These are phyloP conservation scores for barrel medic (Medicago truncatula) DNA, from an alignment of 306 rosid species.

Conservation along the genomic window MtrunA17r5.0-ANR NC_053046.1:40696001-40696500, in stretches of 20 bases:
- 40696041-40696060: conserved; percentile 40
- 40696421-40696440: conserved; percentile 36
- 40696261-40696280: conserved; percentile 40
- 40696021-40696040: conserved; percentile 33
- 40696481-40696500: conserved; percentile 74
- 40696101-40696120: neutral
- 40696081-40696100: conserved; percentile 13
- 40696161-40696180: conserved; percentile 42
- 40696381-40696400: conserved; percentile 22
- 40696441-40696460: conserved; percentile 15
- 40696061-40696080: conserved; percentile 37
- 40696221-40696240: conserved; percentile 15
- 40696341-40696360: conserved; percentile 13
- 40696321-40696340: conserved; percentile 16
- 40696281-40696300: conserved; percentile 22
- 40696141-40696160: conserved; percentile 3
- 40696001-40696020: conserved; percentile 32
- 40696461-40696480: conserved; percentile 63
- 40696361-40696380: conserved; percentile 4
- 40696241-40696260: conserved; percentile 44
- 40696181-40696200: neutral
- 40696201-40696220: conserved; percentile 9
- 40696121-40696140: conserved; percentile 26
- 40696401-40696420: conserved; percentile 36
- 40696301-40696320: conserved; percentile 35